Base-by-base conservation (phyloP, 2,329 filamentous ascomycete species). In the Arachnomyces sp. region DNA sequence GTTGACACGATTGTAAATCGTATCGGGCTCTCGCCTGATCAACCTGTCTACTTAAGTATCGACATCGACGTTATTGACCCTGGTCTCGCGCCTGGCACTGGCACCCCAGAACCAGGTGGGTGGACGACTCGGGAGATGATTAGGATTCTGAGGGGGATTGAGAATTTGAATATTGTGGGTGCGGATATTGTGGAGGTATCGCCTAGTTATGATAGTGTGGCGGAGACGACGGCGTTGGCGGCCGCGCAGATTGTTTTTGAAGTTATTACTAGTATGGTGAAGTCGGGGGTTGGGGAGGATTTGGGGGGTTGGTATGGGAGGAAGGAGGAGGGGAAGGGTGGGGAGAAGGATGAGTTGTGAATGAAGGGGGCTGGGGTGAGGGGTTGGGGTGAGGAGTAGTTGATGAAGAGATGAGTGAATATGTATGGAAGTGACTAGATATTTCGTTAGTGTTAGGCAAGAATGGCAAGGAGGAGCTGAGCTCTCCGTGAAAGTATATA, bases 121-220 rank as follows among this genome's bases (percentile, higher is more conserved):
- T 94, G 88, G 88, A 92, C 85, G 4, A 93, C 84, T 14, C 72
- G 88, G 38, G 89, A 94, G 68, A 70, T 94, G 51, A 90, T 94
- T 48, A 72, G 83, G 9, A 86, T 94, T 43, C 63, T 94, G 57
- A 71, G 87, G 25, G 87, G 85, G 0, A 75, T 94, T 31, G 88
- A 94, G 66, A 76, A 71, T 0, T 60, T 94, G 58, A 94, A 94
- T 56, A 66, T 94, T 3, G 84, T 94, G 3, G 89, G 87, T 1
- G 89, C 87, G 0, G 89, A 94, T 63, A 77, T 94, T 36, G 89
- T 95, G 4, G 89, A 94, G 70, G 85, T 93, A 7, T 79, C 82
- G 32, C 88, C 88, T 0, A 83, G 83, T 9, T 94, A 93, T 57
- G 86, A 94, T 68, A 81, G 82, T 8, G 68, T 68, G 5, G 84